Evolutionary conservation across 176 grass and related monocot genomes (phyloP).

Genomic region (Thinopyrum elongatum): DNA sequence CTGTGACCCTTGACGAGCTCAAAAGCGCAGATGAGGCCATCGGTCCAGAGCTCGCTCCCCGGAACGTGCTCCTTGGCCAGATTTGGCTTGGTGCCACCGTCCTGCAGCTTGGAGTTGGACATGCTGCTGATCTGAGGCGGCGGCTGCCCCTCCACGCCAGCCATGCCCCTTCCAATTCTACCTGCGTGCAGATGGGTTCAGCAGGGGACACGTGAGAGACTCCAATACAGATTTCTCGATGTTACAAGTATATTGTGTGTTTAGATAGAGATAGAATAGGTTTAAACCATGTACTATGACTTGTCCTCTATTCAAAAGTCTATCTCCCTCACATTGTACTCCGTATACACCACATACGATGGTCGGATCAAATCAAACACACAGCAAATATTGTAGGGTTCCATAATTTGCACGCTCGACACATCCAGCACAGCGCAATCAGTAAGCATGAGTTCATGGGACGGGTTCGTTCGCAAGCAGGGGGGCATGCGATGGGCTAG

Average conservation of each 20-base stretch:
- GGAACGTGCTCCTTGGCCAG: conserved; percentile 50
- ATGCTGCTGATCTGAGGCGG: conserved; percentile 27
- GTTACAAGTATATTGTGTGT: too few relatives aligned
- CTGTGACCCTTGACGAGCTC: conserved; percentile 58
- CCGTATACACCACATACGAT: too few relatives aligned
- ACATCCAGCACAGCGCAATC: background rate
- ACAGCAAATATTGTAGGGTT: too few relatives aligned
- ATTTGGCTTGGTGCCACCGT: conserved; percentile 32
- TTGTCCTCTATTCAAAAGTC: too few relatives aligned
- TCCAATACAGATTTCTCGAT: background rate
- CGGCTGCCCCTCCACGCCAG: conserved; percentile 27
- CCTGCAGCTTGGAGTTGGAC: conserved; percentile 39
- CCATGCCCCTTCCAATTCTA: conserved; percentile 31
- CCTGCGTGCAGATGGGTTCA: background rate
- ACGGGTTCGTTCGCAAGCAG: background rate
- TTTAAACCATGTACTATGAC: too few relatives aligned
- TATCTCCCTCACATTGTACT: too few relatives aligned
- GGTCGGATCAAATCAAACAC: too few relatives aligned
- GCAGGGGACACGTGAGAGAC: background rate
- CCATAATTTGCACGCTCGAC: too few relatives aligned
- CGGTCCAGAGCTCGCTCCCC: conserved; percentile 72
- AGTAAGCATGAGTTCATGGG: background rate
- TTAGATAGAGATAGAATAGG: too few relatives aligned
- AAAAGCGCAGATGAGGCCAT: conserved; percentile 88
- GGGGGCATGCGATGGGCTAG: background rate